These are phyloP conservation scores for Striga asiatica DNA, from an alignment of 257 asterid genomes.

Conservation along the genomic window DNA sequence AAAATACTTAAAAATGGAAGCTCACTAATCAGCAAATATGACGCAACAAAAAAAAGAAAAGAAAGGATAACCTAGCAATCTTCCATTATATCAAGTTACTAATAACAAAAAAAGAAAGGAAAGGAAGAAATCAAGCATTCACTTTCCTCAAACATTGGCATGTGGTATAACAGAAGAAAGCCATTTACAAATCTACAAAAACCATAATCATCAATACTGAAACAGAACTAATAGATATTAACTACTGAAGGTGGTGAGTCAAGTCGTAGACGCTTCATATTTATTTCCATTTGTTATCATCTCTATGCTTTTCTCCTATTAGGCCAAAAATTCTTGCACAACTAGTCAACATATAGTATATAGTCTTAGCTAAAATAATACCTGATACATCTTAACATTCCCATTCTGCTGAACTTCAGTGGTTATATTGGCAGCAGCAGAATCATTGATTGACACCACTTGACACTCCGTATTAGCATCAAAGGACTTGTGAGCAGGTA, in stretches of 20 bases:
- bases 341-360: constrained; percentile 23
- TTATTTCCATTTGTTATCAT: constrained; percentile 15
- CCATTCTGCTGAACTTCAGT: constrained; percentile 33
- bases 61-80: too few species aligned
- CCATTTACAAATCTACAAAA: constrained; percentile 2
- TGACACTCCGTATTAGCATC: constrained; percentile 22
- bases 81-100: not conserved
- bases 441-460: constrained; percentile 19
- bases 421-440: constrained; percentile 27
- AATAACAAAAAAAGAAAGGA: too few species aligned
- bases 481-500: constrained; percentile 25
- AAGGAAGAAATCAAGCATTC: constrained; percentile 4
- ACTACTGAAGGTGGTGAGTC: constrained; percentile 22
- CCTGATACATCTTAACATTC: constrained; percentile 32
- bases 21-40: constrained; percentile 9
- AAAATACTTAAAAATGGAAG: constrained; percentile 5
- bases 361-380: constrained; percentile 39
- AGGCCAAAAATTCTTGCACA: constrained; percentile 28
- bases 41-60: constrained; percentile 11
- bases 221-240: not conserved
- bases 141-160: constrained; percentile 1
- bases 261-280: constrained; percentile 19
- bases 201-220: not conserved
- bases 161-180: not conserved
- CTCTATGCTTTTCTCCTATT: constrained; percentile 28